Percentiles rank a stretch among this genome's conserved stretches.
Evolutionary conservation across 2,329 filamentous ascomycete genomes (phyloP).

Genomic region (Aureobasidium subglaciale): DNA sequence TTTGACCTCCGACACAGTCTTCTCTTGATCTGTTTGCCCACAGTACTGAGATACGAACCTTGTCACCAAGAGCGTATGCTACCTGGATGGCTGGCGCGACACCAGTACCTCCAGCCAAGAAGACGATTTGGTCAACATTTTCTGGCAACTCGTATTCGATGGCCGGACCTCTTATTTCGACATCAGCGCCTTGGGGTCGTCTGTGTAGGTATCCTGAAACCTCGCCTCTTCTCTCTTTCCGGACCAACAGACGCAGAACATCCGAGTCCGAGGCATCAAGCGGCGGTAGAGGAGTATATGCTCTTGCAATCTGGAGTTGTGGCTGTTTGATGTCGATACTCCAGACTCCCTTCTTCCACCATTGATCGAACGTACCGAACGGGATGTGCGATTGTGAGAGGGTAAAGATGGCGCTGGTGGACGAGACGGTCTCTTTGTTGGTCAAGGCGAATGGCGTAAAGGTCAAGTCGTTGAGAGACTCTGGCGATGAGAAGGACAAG

Average conservation of each 20-base stretch:
- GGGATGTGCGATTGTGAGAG: constrained; percentile 30
- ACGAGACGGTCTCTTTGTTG: constrained; percentile 55
- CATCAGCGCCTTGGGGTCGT: constrained; percentile 27
- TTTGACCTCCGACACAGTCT: constrained; percentile 57
- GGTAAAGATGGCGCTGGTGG: constrained; percentile 62
- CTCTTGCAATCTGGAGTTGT: constrained; percentile 80
- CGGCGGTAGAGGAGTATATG: constrained; percentile 81
- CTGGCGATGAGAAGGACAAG: background rate
- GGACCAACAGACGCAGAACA: constrained; percentile 65
- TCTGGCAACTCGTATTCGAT: constrained; percentile 54
- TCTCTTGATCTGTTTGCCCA: constrained; percentile 70
- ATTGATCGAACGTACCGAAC: constrained; percentile 14
- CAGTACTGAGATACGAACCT: constrained; percentile 57
- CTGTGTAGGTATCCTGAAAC: constrained; percentile 74
- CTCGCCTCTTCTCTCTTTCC: constrained; percentile 72
- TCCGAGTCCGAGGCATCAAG: constrained; percentile 23
- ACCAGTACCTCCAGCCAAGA: constrained; percentile 87
- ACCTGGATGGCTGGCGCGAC: constrained; percentile 85
- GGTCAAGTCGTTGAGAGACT: constrained; percentile 46
- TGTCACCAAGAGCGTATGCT: constrained; percentile 45
- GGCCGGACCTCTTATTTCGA: constrained; percentile 75
- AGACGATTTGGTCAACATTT: constrained; percentile 57
- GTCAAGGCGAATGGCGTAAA: constrained; percentile 63
- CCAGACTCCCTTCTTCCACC: constrained; percentile 43
- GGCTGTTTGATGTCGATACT: constrained; percentile 92